A percentile compares a stretch with the other conserved stretches of the same genome.
phyloP scores from a whole-genome alignment of 2,329 filamentous ascomycete genomes.

The Venturiaceae sp. region DNA sequence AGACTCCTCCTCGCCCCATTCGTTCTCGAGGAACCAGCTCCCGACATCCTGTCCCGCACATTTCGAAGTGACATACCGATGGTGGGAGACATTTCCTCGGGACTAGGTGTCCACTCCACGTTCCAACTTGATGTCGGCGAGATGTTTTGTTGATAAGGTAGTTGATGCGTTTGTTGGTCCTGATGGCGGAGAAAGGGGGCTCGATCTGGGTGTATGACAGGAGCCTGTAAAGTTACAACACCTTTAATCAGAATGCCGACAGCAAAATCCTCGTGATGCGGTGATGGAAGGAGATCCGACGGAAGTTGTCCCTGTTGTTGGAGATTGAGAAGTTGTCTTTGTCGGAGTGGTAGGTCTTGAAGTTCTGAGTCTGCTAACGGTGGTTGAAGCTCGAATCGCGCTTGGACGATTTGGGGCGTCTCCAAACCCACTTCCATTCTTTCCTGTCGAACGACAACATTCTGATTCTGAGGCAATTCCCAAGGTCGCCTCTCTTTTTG shows the following conservation, averaged over 20 bases:
- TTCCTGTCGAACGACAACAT: no score
- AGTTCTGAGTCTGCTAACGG: no score
- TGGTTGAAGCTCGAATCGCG: no score
- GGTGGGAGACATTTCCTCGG: not conserved
- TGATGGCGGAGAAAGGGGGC: not conserved
- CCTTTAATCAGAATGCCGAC: not conserved
- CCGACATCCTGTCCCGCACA: not conserved
- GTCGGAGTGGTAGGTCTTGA: not conserved
- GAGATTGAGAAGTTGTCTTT: not conserved
- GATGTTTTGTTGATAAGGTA: not conserved
- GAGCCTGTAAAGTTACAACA: not conserved
- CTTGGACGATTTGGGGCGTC: no score
- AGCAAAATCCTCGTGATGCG: not conserved
- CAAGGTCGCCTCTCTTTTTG: not conserved
- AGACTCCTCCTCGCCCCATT: not conserved
- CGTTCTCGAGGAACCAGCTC: not conserved
- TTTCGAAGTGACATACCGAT: not conserved
- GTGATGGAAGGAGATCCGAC: not conserved
- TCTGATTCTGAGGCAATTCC: not conserved
- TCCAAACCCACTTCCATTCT: not conserved
- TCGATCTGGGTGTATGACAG: not conserved
- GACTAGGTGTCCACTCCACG: not conserved
- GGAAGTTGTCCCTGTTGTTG: not conserved
- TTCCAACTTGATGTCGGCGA: not conserved
- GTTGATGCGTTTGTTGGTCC: not conserved